phyloP scores from a whole-genome alignment of 768 basidiomycete genomes.

The Russula griseocarnosa region DNA sequence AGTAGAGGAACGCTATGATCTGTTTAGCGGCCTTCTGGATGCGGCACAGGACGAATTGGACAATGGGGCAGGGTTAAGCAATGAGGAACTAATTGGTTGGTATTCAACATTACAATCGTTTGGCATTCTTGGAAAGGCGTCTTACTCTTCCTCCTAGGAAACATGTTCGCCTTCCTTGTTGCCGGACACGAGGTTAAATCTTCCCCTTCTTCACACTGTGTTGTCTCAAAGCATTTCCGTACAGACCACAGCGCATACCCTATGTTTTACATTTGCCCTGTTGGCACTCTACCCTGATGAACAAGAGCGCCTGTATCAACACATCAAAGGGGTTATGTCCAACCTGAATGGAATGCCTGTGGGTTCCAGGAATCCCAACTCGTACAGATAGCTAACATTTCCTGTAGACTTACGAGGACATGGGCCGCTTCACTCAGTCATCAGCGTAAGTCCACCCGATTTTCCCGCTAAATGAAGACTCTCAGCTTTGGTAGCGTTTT shows the following conservation, averaged over 20 bases:
- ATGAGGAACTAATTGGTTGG: conserved; percentile 30
- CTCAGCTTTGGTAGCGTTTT: conserved; percentile 38
- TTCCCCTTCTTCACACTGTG: background rate
- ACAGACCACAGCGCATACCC: conserved; percentile 40
- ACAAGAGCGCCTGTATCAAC: conserved; percentile 41
- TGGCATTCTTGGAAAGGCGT: background rate
- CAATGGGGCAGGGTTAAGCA: conserved; percentile 17
- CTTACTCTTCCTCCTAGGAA: conserved; percentile 8
- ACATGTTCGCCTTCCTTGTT: conserved; percentile 36
- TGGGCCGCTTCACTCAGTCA: conserved; percentile 26
- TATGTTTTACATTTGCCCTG: conserved; percentile 40
- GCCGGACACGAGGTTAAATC: conserved; percentile 35
- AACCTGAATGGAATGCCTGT: conserved; percentile 30
- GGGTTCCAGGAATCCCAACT: background rate
- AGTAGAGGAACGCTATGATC: conserved; percentile 30
- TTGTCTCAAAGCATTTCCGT: background rate
- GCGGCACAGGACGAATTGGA: conserved; percentile 27
- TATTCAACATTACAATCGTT: background rate
- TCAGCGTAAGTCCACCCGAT: conserved; percentile 22
- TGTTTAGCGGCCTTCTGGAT: conserved; percentile 32
- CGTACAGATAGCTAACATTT: background rate
- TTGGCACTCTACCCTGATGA: conserved; percentile 43
- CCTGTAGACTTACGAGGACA: conserved; percentile 30
- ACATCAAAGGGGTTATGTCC: conserved; percentile 36
- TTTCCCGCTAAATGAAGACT: background rate